A percentile compares a stretch with the other conserved stretches of the same genome.
Conservation (phyloP, 257 asterid species). For the Lycium barbarum region DNA sequence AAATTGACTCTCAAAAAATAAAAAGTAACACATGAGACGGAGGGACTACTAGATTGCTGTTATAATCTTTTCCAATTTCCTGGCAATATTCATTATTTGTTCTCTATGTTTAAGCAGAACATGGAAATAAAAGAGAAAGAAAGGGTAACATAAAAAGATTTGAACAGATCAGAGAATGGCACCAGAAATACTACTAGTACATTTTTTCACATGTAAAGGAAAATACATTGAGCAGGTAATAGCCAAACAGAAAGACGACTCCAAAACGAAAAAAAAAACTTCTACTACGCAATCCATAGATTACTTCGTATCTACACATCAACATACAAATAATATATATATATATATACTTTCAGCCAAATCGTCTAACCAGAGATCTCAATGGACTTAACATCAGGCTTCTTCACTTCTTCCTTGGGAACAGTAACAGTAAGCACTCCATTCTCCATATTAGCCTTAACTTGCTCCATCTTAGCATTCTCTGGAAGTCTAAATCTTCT, state of each 20-base stretch:
- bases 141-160: no score
- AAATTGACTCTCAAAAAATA: no score
- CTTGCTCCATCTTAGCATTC: slow-evolving; percentile 28
- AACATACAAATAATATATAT: no score
- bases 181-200: not conserved
- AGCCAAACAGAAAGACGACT: not conserved
- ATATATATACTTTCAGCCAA: no score
- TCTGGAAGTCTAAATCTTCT: slow-evolving; percentile 37
- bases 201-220: not conserved
- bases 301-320: not conserved
- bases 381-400: slow-evolving; percentile 31
- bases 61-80: no score
- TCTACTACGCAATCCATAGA: not conserved
- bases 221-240: not conserved
- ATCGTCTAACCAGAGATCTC: slow-evolving; percentile 3
- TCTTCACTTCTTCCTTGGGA: slow-evolving; percentile 36
- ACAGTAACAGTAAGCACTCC: slow-evolving; percentile 31
- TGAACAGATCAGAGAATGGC: not conserved
- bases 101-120: no score
- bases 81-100: no score
- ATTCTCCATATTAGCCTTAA: slow-evolving; percentile 33
- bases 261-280: no score
- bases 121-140: no score
- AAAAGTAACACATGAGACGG: no score
- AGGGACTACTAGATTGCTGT: no score